These are phyloP conservation scores for Galerina sulciceps DNA, from an alignment of 768 basidiomycete species.

Conservation along the genomic window DNA sequence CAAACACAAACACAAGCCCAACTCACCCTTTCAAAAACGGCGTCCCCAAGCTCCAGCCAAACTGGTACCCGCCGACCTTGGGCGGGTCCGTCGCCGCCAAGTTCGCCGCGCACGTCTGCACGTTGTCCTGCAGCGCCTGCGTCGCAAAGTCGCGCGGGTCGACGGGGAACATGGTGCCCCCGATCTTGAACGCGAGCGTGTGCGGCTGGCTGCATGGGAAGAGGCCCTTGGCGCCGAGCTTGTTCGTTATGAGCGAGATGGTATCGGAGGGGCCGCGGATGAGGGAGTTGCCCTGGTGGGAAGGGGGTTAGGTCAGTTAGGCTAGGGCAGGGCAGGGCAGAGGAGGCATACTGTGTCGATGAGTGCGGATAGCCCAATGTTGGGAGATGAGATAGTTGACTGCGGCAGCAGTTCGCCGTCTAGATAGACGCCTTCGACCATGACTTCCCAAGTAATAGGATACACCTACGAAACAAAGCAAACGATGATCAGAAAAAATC, in stretches of 20 bases:
- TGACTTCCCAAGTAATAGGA: conserved; percentile 74
- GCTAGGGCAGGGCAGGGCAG: background rate
- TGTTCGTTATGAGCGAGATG: conserved; percentile 46
- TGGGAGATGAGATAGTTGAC: conserved; percentile 51
- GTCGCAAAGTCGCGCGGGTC: conserved; percentile 75
- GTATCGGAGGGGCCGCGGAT: conserved; percentile 77
- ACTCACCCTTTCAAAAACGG: conserved; percentile 78
- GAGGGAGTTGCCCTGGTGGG: conserved; percentile 71
- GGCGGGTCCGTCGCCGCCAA: conserved; percentile 70
- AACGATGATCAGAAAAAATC: too few species aligned
- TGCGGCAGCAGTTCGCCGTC: conserved; percentile 65
- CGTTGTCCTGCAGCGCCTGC: conserved; percentile 41
- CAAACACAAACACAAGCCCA: background rate
- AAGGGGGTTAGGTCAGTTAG: background rate
- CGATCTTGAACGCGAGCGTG: conserved; percentile 68
- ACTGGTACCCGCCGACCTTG: conserved; percentile 57
- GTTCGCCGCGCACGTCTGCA: conserved; percentile 53
- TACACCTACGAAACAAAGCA: conserved; percentile 43
- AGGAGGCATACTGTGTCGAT: conserved; percentile 64
- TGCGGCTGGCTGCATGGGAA: conserved; percentile 68
- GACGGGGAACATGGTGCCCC: conserved; percentile 69
- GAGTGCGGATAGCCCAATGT: conserved; percentile 63
- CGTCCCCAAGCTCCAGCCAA: conserved; percentile 78
- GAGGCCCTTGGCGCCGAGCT: conserved; percentile 37
- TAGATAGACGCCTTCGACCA: conserved; percentile 72